Conservation (phyloP, 2,329 filamentous ascomycete genomes). For the Neopestalotiopsis sp. region DNA sequence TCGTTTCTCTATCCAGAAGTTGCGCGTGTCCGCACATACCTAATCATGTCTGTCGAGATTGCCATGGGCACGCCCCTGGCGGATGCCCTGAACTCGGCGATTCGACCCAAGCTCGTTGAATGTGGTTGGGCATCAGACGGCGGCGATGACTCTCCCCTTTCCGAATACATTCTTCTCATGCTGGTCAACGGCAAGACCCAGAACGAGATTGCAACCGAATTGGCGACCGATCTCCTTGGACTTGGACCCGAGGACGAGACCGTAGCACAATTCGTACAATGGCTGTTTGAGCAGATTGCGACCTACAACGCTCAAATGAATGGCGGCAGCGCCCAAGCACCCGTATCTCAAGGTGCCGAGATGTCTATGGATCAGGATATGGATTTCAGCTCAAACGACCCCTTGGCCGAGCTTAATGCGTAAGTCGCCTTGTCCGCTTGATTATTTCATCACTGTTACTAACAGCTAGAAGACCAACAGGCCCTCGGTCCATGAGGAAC, state of each 20-base stretch:
- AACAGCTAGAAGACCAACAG: constrained; percentile 75
- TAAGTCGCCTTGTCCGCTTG: constrained; percentile 48
- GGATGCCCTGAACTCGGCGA: constrained; percentile 78
- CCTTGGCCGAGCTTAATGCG: constrained; percentile 59
- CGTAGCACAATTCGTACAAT: constrained; percentile 83
- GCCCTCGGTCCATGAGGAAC: constrained; percentile 90
- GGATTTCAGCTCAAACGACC: constrained; percentile 66
- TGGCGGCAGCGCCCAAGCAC: constrained; percentile 42
- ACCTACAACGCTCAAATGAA: constrained; percentile 68
- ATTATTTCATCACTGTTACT: constrained; percentile 36
- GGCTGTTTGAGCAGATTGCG: constrained; percentile 91
- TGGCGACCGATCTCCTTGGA: constrained; percentile 85
- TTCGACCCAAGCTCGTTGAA: constrained; percentile 91
- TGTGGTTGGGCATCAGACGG: constrained; percentile 88
- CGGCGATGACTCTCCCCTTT: constrained; percentile 78
- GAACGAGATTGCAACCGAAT: constrained; percentile 85
- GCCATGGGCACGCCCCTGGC: constrained; percentile 82
- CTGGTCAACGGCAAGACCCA: constrained; percentile 93
- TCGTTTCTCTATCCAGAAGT: neutral
- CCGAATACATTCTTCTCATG: constrained; percentile 98
- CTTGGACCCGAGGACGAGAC: constrained; percentile 83
- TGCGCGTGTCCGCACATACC: neutral
- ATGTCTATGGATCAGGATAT: constrained; percentile 63
- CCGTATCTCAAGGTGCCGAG: constrained; percentile 33
- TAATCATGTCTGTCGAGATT: constrained; percentile 78